Evolutionary conservation across 2,329 filamentous ascomycete species (phyloP), one percentile per base, ranked within the genome.

Genomic region (Trichoderma oligosporum): DNA sequence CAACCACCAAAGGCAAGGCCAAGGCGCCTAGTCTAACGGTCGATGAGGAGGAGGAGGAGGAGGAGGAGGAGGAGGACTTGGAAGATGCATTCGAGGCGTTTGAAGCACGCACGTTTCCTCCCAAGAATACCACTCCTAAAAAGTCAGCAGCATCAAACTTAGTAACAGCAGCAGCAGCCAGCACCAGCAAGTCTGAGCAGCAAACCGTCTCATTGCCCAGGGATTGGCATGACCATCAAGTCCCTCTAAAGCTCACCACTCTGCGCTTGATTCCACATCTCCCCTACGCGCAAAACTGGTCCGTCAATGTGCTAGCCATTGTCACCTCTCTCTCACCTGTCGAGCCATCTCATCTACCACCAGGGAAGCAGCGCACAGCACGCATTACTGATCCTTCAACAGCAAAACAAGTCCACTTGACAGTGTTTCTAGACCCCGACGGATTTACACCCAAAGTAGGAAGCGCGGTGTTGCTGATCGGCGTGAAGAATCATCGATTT

Each of bases 241-340:
- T 67, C 0, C 78, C 80, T 0, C 70, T 82, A 14, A 82, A 79
- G 61, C 76, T 83, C 25, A 82, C 80, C 0, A 71, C 73, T 3
- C 71, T 83, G 11, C 72, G 72, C 45, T 70, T 75, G 6, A 77
- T 83, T 47, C 78, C 80, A 0, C 70, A 76, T 59, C 73, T 83
- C 1, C 80, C 80, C 1, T 83, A 80, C 67, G 76, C 77, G 53
- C 79, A 82, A 58, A 83, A 83, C 64, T 84, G 80, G 80, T 78
- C 77, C 44, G 75, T 79, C 66, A 83, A 83, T 60, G 70, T 82
- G 6, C 74, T 84, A 3, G 79, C 74, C 55, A 72, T 83, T n/a
- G 60, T 83, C 3, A 68, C 71, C 0, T 74, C 74, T 1, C 67
- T 83, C 3, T 78, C 77, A 0, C 72, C 69, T 0, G 67, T 82